A percentile compares a stretch with the other conserved stretches of the same genome.
phyloP scores from a whole-genome alignment of 192 early-diverging fungal genomes.

The Coemansia sp. region DNA sequence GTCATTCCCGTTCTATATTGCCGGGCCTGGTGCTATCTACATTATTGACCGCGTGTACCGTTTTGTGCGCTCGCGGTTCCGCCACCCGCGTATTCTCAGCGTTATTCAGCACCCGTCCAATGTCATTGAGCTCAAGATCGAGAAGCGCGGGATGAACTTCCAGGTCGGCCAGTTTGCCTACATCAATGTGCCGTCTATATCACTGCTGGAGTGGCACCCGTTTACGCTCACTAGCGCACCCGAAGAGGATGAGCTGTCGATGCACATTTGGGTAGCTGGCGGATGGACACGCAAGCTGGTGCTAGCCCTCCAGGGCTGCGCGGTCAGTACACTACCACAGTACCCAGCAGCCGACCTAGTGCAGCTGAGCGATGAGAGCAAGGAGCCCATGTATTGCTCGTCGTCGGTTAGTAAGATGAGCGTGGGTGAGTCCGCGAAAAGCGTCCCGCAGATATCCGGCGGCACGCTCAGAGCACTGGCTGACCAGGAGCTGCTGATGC shows the following conservation, averaged over 20 bases:
- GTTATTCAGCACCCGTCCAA: constrained; percentile 83
- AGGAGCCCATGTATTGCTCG: constrained; percentile 22
- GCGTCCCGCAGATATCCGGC: neutral
- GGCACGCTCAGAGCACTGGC: constrained; percentile 43
- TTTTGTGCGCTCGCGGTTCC: constrained; percentile 62
- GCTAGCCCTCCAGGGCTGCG: constrained; percentile 33
- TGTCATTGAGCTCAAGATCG: constrained; percentile 79
- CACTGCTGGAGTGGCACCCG: constrained; percentile 73
- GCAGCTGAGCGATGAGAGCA: neutral
- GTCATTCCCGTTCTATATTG: constrained; percentile 75
- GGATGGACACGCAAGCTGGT: constrained; percentile 71
- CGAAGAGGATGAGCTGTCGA: constrained; percentile 67
- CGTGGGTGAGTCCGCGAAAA: constrained; percentile 12
- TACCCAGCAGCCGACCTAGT: neutral
- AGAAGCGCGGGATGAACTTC: constrained; percentile 57
- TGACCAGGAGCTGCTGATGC: constrained; percentile 50
- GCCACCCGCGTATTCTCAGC: constrained; percentile 70
- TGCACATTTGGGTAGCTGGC: constrained; percentile 78
- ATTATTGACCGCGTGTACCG: constrained; percentile 66
- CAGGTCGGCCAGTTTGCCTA: constrained; percentile 81
- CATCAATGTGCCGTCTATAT: constrained; percentile 71
- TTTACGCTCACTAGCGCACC: constrained; percentile 84
- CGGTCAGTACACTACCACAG: constrained; percentile 21
- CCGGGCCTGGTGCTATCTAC: constrained; percentile 65
- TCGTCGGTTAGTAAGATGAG: constrained; percentile 1